These are phyloP conservation scores for Globisporangium apiculatum DNA, from an alignment of 352 stramenopile genomes.

Conservation along the genomic window DNA sequence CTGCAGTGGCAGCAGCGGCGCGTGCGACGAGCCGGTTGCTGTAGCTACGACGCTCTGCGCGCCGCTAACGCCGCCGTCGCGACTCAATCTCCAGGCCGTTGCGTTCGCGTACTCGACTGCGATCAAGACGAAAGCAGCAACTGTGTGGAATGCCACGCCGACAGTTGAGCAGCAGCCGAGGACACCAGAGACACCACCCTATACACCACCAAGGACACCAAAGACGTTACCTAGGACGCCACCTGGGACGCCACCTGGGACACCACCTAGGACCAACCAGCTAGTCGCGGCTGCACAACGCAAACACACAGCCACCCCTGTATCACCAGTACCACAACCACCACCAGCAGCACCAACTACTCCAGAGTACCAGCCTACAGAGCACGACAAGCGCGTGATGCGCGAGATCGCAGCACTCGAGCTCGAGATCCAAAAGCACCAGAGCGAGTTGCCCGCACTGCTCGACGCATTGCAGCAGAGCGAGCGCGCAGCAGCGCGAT, in stretches of 20 bases:
- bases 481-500: constrained; percentile 20
- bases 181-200: neutral
- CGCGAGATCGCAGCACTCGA: constrained; percentile 35
- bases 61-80: constrained; percentile 2
- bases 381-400: constrained; percentile 31
- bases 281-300: too few relatives aligned
- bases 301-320: too few relatives aligned
- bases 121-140: neutral
- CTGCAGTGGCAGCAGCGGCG: neutral
- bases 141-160: neutral
- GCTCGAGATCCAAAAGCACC: constrained; percentile 31
- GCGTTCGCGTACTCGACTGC: constrained; percentile 3
- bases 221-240: neutral
- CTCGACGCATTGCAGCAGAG: constrained; percentile 30
- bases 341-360: too few relatives aligned
- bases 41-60: neutral
- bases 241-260: neutral
- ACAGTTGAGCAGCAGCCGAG: neutral
- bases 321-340: too few relatives aligned
- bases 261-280: neutral
- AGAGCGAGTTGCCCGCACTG: constrained; percentile 39
- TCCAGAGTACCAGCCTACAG: constrained; percentile 22
- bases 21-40: neutral
- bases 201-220: neutral
- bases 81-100: constrained; percentile 6